phyloP scores from a whole-genome alignment of 2,329 filamentous ascomycete species.

The Curvularia sp. region DNA sequence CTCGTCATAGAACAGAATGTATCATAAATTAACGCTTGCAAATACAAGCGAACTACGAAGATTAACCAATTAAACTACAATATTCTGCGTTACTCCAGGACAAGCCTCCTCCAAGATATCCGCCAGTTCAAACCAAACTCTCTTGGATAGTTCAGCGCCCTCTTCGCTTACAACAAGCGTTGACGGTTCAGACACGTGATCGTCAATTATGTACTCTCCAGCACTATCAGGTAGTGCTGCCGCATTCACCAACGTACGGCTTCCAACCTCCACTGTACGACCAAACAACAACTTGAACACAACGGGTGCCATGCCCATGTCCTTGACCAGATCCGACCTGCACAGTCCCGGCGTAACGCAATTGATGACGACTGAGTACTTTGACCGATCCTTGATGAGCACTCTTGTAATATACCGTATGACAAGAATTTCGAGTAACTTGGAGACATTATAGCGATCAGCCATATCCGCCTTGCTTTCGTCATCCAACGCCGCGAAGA shows the following conservation, averaged over 20 bases:
- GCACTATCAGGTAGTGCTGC: conserved; percentile 37
- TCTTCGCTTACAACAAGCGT: conserved; percentile 42
- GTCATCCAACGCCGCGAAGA: conserved; percentile 32
- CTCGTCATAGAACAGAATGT: not conserved
- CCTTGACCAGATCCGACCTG: conserved; percentile 20
- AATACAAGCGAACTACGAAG: not conserved
- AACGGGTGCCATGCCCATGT: conserved; percentile 12
- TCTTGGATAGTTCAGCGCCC: conserved; percentile 40
- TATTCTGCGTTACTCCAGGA: conserved; percentile 25
- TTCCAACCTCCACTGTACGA: conserved; percentile 48
- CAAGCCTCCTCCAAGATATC: conserved; percentile 45
- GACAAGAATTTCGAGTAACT: conserved; percentile 34
- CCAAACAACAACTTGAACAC: conserved; percentile 29
- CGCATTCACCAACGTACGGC: conserved; percentile 48
- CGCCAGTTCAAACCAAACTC: conserved; percentile 48
- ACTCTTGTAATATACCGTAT: conserved; percentile 25
- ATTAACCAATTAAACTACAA: not conserved
- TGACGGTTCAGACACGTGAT: conserved; percentile 30
- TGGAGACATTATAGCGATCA: conserved; percentile 29
- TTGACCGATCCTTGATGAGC: conserved; percentile 9
- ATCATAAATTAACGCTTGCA: too few relatives aligned
- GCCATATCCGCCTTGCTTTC: conserved; percentile 14
- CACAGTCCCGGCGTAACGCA: conserved; percentile 38
- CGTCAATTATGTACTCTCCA: conserved; percentile 48
- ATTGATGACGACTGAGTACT: conserved; percentile 33